Percentiles rank a stretch among this genome's conserved stretches.
phyloP scores from a whole-genome alignment of 768 basidiomycete species.

The Mycena rosella region DNA sequence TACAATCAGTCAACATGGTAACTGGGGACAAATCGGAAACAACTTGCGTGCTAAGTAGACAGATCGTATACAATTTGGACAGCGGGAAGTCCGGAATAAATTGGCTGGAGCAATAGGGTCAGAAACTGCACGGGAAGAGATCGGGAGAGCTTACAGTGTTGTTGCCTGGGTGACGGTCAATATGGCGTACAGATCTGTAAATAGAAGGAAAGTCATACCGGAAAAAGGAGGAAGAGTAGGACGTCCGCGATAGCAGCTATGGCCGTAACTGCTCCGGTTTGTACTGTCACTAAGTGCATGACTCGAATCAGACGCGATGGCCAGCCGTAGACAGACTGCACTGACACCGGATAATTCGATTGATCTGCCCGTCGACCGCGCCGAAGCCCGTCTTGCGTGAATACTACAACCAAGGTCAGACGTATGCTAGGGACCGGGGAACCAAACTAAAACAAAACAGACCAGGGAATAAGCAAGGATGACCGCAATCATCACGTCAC shows the following conservation, averaged over 20 bases:
- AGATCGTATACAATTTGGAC: constrained; percentile 31
- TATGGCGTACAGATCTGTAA: neutral
- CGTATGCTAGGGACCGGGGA: neutral
- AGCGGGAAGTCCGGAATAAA: constrained; percentile 35
- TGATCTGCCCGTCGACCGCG: constrained; percentile 51
- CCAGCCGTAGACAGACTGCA: neutral
- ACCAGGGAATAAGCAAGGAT: constrained; percentile 40
- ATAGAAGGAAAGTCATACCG: constrained; percentile 23
- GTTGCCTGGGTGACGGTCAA: constrained; percentile 11
- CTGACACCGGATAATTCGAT: constrained; percentile 50
- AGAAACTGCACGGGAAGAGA: neutral
- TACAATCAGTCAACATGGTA: neutral
- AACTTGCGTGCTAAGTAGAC: constrained; percentile 28
- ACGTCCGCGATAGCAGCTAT: constrained; percentile 41
- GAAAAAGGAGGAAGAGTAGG: constrained; percentile 36
- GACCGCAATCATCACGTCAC: constrained; percentile 43
- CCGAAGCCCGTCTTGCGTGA: constrained; percentile 52
- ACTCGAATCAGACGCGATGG: neutral
- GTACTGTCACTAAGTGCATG: constrained; percentile 40
- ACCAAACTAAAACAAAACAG: constrained; percentile 11
- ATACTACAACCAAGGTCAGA: constrained; percentile 37
- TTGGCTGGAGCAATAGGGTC: constrained; percentile 1
- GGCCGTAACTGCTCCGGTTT: constrained; percentile 45
- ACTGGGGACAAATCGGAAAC: neutral
- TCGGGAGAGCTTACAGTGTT: constrained; percentile 1